Percentiles rank a stretch among this genome's conserved stretches.
Conservation (phyloP, 805 yeast species). For the Ascoidea rubescens region DNA sequence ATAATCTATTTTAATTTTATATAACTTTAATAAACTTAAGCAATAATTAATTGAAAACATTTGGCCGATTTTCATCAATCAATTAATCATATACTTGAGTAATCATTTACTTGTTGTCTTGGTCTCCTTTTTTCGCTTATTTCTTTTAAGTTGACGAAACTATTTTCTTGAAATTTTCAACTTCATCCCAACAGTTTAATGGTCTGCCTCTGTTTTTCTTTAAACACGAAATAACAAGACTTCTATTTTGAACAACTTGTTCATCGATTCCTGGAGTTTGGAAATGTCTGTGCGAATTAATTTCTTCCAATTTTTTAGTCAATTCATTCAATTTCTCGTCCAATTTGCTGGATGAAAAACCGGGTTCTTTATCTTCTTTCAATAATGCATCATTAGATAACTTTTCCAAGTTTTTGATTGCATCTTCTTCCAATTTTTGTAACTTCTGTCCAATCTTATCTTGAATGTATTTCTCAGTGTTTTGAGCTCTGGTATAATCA, state of each 20-base stretch:
- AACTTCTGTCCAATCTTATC: conserved; percentile 48
- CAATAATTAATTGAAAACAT: too few species aligned
- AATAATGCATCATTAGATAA: conserved; percentile 30
- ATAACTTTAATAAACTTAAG: too few species aligned
- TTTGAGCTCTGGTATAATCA: conserved; percentile 58
- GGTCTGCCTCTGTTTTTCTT: conserved; percentile 48
- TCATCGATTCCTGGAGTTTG: conserved; percentile 18
- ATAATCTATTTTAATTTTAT: too few species aligned
- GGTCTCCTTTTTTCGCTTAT: neutral
- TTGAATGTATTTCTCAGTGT: conserved; percentile 51
- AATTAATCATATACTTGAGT: too few species aligned
- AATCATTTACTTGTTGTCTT: too few species aligned
- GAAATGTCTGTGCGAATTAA: conserved; percentile 15
- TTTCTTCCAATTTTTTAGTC: conserved; percentile 19
- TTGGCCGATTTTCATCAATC: too few species aligned
- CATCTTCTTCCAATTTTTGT: conserved; percentile 35
- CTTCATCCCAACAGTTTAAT: conserved; percentile 74
- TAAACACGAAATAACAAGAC: conserved; percentile 43
- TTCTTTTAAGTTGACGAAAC: conserved; percentile 16
- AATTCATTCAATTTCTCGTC: conserved; percentile 29
- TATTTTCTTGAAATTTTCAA: conserved; percentile 49
- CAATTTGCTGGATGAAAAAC: conserved; percentile 17
- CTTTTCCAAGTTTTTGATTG: conserved; percentile 35
- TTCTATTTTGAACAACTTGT: conserved; percentile 31
- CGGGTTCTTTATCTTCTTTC: conserved; percentile 18